These are phyloP conservation scores for Tetracladium maxilliforme DNA, from an alignment of 2,329 filamentous ascomycete genomes.

Conservation along the genomic window DNA sequence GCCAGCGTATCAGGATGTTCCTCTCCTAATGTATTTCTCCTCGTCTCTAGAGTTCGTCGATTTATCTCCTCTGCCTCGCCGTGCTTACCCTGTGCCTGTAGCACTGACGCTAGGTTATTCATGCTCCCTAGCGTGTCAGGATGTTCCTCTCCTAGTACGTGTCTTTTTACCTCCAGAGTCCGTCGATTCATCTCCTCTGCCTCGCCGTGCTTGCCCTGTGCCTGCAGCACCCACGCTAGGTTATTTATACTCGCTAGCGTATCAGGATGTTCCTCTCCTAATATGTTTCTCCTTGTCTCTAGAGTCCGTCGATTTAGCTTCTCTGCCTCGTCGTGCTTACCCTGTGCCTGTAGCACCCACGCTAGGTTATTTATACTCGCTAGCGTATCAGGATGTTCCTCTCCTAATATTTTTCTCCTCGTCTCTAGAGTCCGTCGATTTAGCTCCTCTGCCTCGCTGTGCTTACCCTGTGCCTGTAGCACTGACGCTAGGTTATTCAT, in stretches of 20 bases:
- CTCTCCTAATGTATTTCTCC: constrained; percentile 4
- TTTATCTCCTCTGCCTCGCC: constrained; percentile 4
- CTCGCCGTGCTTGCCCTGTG: constrained; percentile 11
- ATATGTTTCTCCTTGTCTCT: constrained; percentile 4
- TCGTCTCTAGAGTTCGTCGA: constrained; percentile 3
- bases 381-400: constrained; percentile 6
- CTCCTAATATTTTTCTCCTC: constrained; percentile 4
- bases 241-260: constrained; percentile 9
- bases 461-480: constrained; percentile 3
- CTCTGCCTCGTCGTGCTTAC: constrained; percentile 10
- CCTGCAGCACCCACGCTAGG: constrained; percentile 7
- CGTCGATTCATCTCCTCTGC: constrained; percentile 11
- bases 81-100: constrained; percentile 6
- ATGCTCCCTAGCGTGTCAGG: constrained; percentile 7
- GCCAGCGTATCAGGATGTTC: constrained; percentile 4
- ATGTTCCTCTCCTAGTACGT: constrained; percentile 4
- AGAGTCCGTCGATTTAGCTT: constrained; percentile 7
- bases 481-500: constrained; percentile 5
- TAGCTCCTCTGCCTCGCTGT: constrained; percentile 5
- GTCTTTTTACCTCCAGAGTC: constrained; percentile 4
- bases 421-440: constrained; percentile 4
- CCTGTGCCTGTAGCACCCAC: constrained; percentile 3
- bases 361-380: constrained; percentile 7
- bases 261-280: constrained; percentile 8
- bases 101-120: constrained; percentile 6